Evolutionary conservation across 164 flowering plant genomes (phyloP), one percentile per base, ranked within the genome.

Genomic region (Chloranthus sessilifolius): DNA sequence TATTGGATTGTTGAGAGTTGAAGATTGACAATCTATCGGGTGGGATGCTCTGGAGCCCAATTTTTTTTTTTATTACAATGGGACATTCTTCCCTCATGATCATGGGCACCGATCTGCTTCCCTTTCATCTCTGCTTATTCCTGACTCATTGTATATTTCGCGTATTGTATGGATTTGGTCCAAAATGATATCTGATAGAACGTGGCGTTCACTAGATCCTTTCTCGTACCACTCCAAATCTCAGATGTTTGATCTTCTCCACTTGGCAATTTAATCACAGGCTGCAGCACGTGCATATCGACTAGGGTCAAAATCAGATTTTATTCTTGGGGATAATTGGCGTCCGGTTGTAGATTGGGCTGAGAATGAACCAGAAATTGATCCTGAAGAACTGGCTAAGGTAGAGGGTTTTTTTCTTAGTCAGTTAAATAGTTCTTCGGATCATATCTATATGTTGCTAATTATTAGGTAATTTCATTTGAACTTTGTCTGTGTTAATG

Each of bases 311-410:
- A 56, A 63, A 58, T 45, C 67, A 36, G 72, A 63, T 36, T 73
- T 73, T 59, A 23, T 59, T 33, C 69, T 73, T 51, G 72, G 64
- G 36, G 66, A 56, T 28, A 58, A 50, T 25, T 47, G 70, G 56
- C 72, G 70, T 57, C 78, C 78, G 53, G 37, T 56, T 58, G 74
- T 73, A 16, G 58, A 73, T 53, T 73, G 78, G 78, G 72, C 72
- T 48, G 69, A 63, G 52, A 66, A 59, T 34, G 71, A 69, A 38
- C 43, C 65, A 51, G 67, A 64, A 37, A 34, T 54, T 60, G 70
- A 63, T 54, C 69, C 72, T 11, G 59, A 63, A 22, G 70, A 66
- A 39, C 64, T 69, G 50, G 66, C 72, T 10, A 63, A 69, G 78
- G 78, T 73, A 41, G 24, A 17, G 25, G 20, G 12, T 14, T 41